These are phyloP conservation scores for Fistulifera pelliculosa DNA, from an alignment of 108 stramenopile species.

Conservation along the genomic window DNA sequence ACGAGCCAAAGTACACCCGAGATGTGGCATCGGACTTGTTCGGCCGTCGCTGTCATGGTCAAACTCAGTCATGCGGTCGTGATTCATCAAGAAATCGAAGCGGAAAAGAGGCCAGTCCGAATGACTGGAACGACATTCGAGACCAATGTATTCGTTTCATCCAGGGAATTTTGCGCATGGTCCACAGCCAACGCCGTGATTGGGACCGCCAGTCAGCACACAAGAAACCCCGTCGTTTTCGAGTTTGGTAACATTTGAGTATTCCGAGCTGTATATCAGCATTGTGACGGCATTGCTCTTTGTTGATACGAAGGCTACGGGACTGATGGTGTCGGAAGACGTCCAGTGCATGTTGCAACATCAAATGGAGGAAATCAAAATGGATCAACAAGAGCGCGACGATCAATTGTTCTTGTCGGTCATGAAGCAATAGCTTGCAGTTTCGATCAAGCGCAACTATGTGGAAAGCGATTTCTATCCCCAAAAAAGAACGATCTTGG, in stretches of 20 bases:
- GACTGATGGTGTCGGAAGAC: neutral
- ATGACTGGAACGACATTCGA: neutral
- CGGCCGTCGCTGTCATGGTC: neutral
- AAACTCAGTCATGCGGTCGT: neutral
- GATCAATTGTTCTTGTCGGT: no score
- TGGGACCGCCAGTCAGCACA: neutral
- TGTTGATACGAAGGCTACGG: neutral
- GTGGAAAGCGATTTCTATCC: no score
- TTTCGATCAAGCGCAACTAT: no score
- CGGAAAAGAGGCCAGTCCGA: neutral
- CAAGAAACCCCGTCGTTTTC: neutral
- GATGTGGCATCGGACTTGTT: neutral
- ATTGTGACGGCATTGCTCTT: no score
- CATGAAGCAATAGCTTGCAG: no score
- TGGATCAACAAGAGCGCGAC: neutral
- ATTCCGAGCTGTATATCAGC: neutral
- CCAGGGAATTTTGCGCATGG: neutral
- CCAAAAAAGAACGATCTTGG: no score
- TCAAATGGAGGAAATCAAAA: neutral
- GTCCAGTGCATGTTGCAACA: neutral
- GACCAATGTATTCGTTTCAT: neutral
- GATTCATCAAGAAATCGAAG: neutral
- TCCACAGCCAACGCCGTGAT: neutral
- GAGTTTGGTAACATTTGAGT: neutral
- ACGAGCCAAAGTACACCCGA: neutral